Percentiles rank a stretch among this genome's conserved stretches.
Evolutionary conservation across 306 rosid species (phyloP).

Genomic region (Vigna mungo): DNA sequence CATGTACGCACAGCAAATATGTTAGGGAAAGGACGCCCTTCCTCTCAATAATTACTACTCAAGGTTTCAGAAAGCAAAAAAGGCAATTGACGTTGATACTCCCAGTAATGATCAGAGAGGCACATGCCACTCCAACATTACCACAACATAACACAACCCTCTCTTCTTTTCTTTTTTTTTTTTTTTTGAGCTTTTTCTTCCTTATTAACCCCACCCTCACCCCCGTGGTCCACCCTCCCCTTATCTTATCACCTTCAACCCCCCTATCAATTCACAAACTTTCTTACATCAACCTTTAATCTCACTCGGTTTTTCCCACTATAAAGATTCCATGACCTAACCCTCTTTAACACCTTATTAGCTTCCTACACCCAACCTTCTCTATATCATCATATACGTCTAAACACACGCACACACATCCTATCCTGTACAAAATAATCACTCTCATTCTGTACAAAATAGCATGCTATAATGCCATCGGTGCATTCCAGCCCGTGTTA

Average conservation of each 20-base stretch:
- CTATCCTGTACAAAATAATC: too few species aligned
- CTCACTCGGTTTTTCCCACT: slow-evolving; percentile 43
- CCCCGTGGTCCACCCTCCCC: slow-evolving; percentile 74
- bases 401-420: not conserved
- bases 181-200: slow-evolving; percentile 18
- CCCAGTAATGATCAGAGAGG: slow-evolving; percentile 65
- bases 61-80: slow-evolving; percentile 60
- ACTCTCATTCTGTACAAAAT: not conserved
- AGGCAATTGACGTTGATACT: slow-evolving; percentile 76
- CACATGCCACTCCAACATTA: slow-evolving; percentile 80
- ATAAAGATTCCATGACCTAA: slow-evolving; percentile 59
- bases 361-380: not conserved
- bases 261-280: slow-evolving; percentile 61
- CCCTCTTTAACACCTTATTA: slow-evolving; percentile 33
- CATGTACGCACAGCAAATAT: slow-evolving; percentile 52
- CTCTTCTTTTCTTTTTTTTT: not conserved
- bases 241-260: slow-evolving; percentile 72
- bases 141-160: slow-evolving; percentile 53
- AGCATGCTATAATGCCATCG: slow-evolving; percentile 60
- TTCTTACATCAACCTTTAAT: slow-evolving; percentile 74
- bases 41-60: slow-evolving; percentile 73
- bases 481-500: slow-evolving; percentile 78
- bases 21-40: slow-evolving; percentile 65
- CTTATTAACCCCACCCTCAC: slow-evolving; percentile 48
- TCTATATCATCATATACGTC: not conserved